Conservation (phyloP, 805 yeast genomes). For the Candida boidinii region DNA sequence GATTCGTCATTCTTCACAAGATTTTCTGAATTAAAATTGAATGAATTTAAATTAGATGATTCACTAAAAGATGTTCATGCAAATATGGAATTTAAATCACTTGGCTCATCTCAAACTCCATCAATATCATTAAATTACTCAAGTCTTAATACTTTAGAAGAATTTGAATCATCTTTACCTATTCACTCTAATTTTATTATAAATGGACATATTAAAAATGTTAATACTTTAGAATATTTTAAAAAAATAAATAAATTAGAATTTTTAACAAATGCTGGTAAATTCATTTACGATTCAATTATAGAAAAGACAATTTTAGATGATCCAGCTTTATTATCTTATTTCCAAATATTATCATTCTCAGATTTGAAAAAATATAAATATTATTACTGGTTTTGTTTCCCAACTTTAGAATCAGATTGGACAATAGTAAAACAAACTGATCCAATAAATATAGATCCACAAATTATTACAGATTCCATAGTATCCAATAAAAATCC, state of each 20-base stretch:
- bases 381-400: conserved; percentile 85
- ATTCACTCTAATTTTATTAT: conserved; percentile 14
- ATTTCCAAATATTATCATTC: conserved; percentile 53
- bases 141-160: conserved; percentile 20
- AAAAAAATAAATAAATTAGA: conserved; percentile 55
- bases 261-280: conserved; percentile 38
- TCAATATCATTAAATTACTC: conserved; percentile 19
- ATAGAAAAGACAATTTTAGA: conserved; percentile 23
- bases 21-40: conserved; percentile 65
- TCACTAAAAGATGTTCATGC: conserved; percentile 36
- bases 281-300: conserved; percentile 18
- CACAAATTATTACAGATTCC: conserved; percentile 10
- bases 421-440: conserved; percentile 29
- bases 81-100: conserved; percentile 19
- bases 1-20: conserved; percentile 83
- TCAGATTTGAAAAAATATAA: conserved; percentile 86
- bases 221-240: conserved; percentile 84
- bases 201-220: conserved; percentile 39
- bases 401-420: conserved; percentile 52
- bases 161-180: conserved; percentile 8
- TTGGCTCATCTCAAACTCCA: conserved; percentile 23
- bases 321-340: conserved; percentile 31
- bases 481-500: background rate
- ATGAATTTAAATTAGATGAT: conserved; percentile 58
- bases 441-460: too few relatives aligned